A percentile compares a stretch with the other conserved stretches of the same genome.
These are phyloP conservation scores for Hanseniaspora vineae DNA, from an alignment of 805 yeast genomes.

Conservation along the genomic window DNA sequence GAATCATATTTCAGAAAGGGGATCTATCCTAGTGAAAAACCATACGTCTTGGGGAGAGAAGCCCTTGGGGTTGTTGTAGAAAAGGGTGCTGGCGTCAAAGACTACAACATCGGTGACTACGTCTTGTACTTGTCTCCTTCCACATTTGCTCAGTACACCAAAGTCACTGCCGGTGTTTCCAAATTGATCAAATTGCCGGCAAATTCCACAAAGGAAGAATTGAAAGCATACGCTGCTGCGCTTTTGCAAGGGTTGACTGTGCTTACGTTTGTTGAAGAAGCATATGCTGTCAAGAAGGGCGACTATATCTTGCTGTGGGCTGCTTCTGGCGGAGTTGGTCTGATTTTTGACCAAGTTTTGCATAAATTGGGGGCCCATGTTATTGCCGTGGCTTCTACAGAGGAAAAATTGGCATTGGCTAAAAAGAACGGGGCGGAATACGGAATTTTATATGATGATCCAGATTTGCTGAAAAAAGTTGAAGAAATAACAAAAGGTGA, in stretches of 20 bases:
- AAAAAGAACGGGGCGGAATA: conserved; percentile 66
- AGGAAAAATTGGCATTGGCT: conserved; percentile 56
- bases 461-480: conserved; percentile 44
- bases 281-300: conserved; percentile 52
- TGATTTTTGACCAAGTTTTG: conserved; percentile 52
- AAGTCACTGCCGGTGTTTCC: conserved; percentile 24
- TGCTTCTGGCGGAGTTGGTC: conserved; percentile 94
- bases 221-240: conserved; percentile 47
- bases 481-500: conserved; percentile 46
- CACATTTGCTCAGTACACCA: conserved; percentile 68
- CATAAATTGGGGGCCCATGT: conserved; percentile 57
- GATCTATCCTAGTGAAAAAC: conserved; percentile 47
- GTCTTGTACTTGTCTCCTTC: conserved; percentile 41
- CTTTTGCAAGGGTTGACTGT: conserved; percentile 72
- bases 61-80: conserved; percentile 60
- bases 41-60: conserved; percentile 60
- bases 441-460: conserved; percentile 41
- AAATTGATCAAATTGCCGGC: conserved; percentile 37
- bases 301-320: conserved; percentile 75
- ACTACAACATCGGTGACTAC: conserved; percentile 54
- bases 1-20: conserved; percentile 79
- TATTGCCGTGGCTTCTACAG: conserved; percentile 74
- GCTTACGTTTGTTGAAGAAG: conserved; percentile 50
- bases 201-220: conserved; percentile 29
- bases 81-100: conserved; percentile 43